Base-by-base conservation (phyloP, 2,329 filamentous ascomycete species). In the Lecanicillium sp. region DNA sequence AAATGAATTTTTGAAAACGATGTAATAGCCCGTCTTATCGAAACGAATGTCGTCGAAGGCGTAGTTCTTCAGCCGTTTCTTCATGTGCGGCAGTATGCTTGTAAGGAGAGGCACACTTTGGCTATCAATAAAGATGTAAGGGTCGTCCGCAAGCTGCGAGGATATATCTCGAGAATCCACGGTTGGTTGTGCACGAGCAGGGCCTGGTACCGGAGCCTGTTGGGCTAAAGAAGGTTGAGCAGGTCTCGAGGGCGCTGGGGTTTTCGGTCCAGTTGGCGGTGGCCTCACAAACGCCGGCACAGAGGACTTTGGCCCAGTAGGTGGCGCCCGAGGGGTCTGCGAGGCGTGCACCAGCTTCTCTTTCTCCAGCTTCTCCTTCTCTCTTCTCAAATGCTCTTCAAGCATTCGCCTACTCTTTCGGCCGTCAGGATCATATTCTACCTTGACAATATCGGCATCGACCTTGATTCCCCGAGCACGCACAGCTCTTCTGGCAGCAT, bases 51-150 rank as follows among this genome's bases (percentile, higher is more conserved):
- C 81, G 46, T 86, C 80, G 62, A 89, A 87, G 43, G 77, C 71
- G 57, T 85, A 95, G 36, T 81, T 79, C 60, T 90, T 92, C 39
- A 97, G 69, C 36, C 90, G 77, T 60, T 90, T 94, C 64, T 87
- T 87, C 65, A 98, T 74, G 64, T 98, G 92, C 4, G 84, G 79
- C 40, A 96, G 77, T 1, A 90, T 97, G 17, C 87, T 84, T 22
- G 75, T 73, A 54, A 96, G 77, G 11, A 94, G 84, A 2, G 92
- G 92, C 2, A 98, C 90, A 49, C 84, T 88, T 43, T 81, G 77
- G 49, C 86, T 78, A n/a, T 87, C 74, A 41, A 98, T 83, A 56
- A 94, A 96, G 28, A 97, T 81, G 56, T 95, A 96, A 1, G 92
- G 92, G 43, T 86, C 81, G 37, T 79, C 76, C 53, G 82, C 79